Conservation (phyloP, 176 grass and related monocot genomes). For the Eragrostis nindensis region DNA sequence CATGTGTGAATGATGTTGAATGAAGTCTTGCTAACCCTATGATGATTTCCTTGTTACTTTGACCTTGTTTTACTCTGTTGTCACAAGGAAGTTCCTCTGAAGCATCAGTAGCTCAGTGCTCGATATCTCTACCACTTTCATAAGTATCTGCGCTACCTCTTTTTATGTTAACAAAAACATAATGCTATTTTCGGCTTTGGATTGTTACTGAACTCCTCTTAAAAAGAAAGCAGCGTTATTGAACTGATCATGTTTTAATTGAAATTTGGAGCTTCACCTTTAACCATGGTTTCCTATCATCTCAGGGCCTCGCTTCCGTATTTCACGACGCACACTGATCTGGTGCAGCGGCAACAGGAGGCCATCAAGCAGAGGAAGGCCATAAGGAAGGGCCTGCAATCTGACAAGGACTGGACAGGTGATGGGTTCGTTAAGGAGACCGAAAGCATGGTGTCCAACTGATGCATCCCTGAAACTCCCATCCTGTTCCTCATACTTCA, state of each 20-base stretch:
- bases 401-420: slow-evolving; percentile 97
- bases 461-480: slow-evolving; percentile 22
- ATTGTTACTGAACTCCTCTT: background rate
- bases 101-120: slow-evolving; percentile 10
- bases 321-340: slow-evolving; percentile 89
- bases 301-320: slow-evolving; percentile 81
- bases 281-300: background rate
- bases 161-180: background rate
- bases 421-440: slow-evolving; percentile 94
- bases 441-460: slow-evolving; percentile 98
- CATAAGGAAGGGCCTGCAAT: slow-evolving; percentile 73
- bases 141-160: background rate
- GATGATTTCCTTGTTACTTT: slow-evolving; percentile 39
- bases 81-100: slow-evolving; percentile 19
- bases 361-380: slow-evolving; percentile 88
- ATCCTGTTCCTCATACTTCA: slow-evolving; percentile 33
- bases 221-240: background rate
- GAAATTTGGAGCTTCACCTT: background rate
- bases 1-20: slow-evolving; percentile 35
- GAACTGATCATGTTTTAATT: background rate
- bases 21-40: slow-evolving; percentile 5
- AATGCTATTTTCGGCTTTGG: background rate
- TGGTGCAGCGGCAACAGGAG: slow-evolving; percentile 83
- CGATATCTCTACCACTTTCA: background rate
- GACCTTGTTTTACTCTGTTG: slow-evolving; percentile 31